Percentiles rank a stretch among this genome's conserved stretches.
Evolutionary conservation across 331 rosid genomes (phyloP).

Genomic region (Rosa hybrid): DNA sequence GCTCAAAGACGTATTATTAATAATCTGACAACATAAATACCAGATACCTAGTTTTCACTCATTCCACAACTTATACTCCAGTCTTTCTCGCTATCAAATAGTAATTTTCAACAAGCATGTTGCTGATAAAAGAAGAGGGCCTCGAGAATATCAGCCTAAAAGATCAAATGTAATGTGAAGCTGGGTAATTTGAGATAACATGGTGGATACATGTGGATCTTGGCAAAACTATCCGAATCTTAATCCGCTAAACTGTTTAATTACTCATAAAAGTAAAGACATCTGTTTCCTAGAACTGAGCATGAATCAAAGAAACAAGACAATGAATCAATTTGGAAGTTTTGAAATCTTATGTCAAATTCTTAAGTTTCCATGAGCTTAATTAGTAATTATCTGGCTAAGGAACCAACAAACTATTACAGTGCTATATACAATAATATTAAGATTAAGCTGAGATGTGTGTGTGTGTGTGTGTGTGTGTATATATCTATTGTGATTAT

Average conservation of each 20-base stretch:
- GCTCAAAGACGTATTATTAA: not conserved
- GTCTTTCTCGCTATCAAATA: not conserved
- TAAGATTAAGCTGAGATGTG: not conserved
- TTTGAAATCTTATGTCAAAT: not conserved
- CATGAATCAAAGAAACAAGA: not conserved
- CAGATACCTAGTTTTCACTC: not conserved
- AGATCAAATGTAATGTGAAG: not conserved
- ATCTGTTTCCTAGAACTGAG: not conserved
- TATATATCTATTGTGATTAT: constrained; percentile 1
- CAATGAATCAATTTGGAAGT: not conserved
- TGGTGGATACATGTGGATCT: not conserved
- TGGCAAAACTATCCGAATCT: not conserved
- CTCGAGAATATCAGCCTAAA: not conserved
- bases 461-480: too few relatives aligned
- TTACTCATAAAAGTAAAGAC: not conserved
- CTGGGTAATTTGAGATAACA: not conserved
- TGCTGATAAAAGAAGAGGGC: not conserved
- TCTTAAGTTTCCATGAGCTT: not conserved
- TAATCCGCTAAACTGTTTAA: not conserved
- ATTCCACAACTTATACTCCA: not conserved
- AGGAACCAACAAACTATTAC: constrained; percentile 4
- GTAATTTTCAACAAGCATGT: not conserved
- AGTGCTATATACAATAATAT: not conserved
- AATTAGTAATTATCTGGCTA: not conserved
- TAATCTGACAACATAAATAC: not conserved